A percentile compares a stretch with the other conserved stretches of the same genome.
phyloP scores from a whole-genome alignment of 306 rosid species.

The Bauhinia variegata region DNA sequence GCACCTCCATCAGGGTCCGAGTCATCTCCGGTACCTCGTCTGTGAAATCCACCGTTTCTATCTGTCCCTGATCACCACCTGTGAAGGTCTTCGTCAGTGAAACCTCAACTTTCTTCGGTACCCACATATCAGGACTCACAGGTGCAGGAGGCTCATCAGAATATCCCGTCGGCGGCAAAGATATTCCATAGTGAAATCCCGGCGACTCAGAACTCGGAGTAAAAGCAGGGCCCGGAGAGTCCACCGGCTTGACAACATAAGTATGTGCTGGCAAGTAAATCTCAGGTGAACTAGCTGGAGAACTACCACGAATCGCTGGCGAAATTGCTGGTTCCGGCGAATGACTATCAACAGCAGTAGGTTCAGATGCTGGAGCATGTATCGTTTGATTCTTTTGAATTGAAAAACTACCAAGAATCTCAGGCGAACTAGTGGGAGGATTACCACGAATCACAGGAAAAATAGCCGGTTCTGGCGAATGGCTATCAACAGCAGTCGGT shows the following conservation, averaged over 20 bases:
- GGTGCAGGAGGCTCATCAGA: slow-evolving; percentile 18
- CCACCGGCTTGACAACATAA: slow-evolving; percentile 3
- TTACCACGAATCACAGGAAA: slow-evolving; percentile 4
- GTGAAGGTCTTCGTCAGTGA: slow-evolving; percentile 1
- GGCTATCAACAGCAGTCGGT: background rate
- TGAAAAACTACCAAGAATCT: background rate
- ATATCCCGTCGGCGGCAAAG: slow-evolving; percentile 31
- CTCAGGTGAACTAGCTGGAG: slow-evolving; percentile 1
- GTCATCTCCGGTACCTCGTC: background rate
- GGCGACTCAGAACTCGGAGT: background rate
- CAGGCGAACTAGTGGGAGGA: background rate
- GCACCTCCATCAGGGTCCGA: too few relatives aligned
- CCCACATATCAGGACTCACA: background rate
- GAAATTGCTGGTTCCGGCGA: slow-evolving; percentile 1
- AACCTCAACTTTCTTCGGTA: background rate
- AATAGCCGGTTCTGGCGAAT: background rate
- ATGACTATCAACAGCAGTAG: background rate
- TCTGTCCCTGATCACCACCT: background rate
- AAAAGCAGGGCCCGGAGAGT: background rate
- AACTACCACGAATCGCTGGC: slow-evolving; percentile 1
- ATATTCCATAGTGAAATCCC: slow-evolving; percentile 14
- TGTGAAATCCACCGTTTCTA: background rate
- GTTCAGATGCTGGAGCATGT: slow-evolving; percentile 22
- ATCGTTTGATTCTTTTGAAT: background rate
- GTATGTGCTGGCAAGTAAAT: background rate